These are phyloP conservation scores for Colletotrichum sp. DNA, from an alignment of 2,329 filamentous ascomycete species.

Conservation along the genomic window DNA sequence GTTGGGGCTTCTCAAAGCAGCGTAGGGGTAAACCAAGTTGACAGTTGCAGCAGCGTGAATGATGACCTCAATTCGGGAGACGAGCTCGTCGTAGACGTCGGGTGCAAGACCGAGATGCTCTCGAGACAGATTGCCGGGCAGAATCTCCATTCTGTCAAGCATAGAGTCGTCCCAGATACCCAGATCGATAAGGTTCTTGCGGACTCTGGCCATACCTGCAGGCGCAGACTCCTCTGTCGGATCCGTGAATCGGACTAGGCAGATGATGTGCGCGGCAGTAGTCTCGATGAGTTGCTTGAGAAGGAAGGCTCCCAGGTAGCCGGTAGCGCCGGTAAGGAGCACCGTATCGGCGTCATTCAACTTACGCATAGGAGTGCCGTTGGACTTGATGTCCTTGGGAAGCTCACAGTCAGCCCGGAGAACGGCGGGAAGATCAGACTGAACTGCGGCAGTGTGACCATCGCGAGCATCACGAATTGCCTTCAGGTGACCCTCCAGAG, in stretches of 20 bases:
- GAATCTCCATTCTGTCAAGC: conserved; percentile 77
- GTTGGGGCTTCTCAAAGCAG: conserved; percentile 75
- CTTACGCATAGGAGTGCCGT: conserved; percentile 57
- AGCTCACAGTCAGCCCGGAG: conserved; percentile 70
- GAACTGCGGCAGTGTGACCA: conserved; percentile 75
- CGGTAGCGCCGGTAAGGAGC: conserved; percentile 76
- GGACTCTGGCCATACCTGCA: conserved; percentile 73
- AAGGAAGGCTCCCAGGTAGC: conserved; percentile 78
- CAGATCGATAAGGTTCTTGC: conserved; percentile 78
- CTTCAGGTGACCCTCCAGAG: conserved; percentile 74
- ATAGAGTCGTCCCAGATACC: conserved; percentile 80
- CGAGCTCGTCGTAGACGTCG: conserved; percentile 69
- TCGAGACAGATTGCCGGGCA: conserved; percentile 75
- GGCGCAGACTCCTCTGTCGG: conserved; percentile 68
- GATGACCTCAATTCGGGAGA: conserved; percentile 71
- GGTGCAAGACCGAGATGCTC: conserved; percentile 72
- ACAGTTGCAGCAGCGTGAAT: conserved; percentile 81
- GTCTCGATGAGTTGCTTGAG: conserved; percentile 71
- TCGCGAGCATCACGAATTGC: conserved; percentile 75
- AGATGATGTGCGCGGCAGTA: conserved; percentile 73
- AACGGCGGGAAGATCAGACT: conserved; percentile 75
- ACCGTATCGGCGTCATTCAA: conserved; percentile 72
- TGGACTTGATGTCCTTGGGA: conserved; percentile 71
- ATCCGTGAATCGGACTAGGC: conserved; percentile 75
- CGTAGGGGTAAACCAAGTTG: conserved; percentile 83